A percentile compares a stretch with the other conserved stretches of the same genome.
Conservation (phyloP, 2,329 filamentous ascomycete species). For the Phialocephala subalpina region DNA sequence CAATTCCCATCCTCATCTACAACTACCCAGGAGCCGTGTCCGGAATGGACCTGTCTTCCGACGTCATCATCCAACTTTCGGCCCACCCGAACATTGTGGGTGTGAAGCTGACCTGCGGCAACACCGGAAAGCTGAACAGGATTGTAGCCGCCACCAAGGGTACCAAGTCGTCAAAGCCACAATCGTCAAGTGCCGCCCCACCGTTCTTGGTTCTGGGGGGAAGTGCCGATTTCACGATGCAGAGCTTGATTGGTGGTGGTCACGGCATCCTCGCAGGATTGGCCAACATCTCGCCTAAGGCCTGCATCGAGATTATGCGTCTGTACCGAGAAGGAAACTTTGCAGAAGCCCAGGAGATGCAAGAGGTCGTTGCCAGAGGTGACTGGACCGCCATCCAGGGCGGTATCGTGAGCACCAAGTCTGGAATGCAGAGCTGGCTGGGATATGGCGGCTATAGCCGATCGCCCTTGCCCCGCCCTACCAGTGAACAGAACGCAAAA, state of each 20-base stretch:
- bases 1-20: constrained; percentile 83
- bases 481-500: constrained; percentile 54
- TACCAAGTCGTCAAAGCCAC: constrained; percentile 61
- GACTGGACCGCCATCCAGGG: constrained; percentile 76
- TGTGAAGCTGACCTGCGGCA: constrained; percentile 92
- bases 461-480: constrained; percentile 59
- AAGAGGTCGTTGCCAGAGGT: constrained; percentile 69
- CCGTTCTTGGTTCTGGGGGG: constrained; percentile 76
- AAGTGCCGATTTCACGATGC: constrained; percentile 77
- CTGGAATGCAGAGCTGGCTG: constrained; percentile 66
- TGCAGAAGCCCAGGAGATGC: constrained; percentile 67
- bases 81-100: constrained; percentile 86
- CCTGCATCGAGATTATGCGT: constrained; percentile 67
- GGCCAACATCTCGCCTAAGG: constrained; percentile 73
- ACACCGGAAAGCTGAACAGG: constrained; percentile 68
- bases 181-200: constrained; percentile 32
- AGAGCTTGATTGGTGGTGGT: constrained; percentile 73
- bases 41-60: constrained; percentile 89
- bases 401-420: constrained; percentile 74
- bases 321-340: constrained; percentile 67
- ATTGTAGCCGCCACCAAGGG: constrained; percentile 63
- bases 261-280: constrained; percentile 76
- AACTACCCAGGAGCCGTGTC: constrained; percentile 91
- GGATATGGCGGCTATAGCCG: constrained; percentile 67
- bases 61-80: constrained; percentile 81